These are phyloP conservation scores for Echeveria elegans DNA, from an alignment of 164 flowering plant genomes.

Conservation along the genomic window DNA sequence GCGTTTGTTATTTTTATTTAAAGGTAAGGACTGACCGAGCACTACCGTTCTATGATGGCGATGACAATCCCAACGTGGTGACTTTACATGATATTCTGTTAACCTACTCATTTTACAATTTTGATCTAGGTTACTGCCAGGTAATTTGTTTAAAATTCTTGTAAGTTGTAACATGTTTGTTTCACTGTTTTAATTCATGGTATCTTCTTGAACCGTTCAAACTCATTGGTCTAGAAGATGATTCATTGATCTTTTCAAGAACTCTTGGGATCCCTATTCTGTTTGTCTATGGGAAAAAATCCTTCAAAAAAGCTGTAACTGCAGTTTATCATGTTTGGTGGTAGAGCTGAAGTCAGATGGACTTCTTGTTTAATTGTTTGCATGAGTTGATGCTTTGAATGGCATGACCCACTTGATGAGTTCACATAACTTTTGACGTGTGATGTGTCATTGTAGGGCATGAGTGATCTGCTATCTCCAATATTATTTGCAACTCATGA, in stretches of 20 bases:
- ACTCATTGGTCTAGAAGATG: not conserved
- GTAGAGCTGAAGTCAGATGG: not conserved
- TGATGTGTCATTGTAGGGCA: constrained; percentile 46
- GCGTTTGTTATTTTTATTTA: not conserved
- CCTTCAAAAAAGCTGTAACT: not conserved
- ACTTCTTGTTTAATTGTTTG: not conserved
- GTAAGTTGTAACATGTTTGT: not conserved
- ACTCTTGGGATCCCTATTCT: not conserved
- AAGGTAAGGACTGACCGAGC: constrained; percentile 97
- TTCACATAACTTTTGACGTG: not conserved
- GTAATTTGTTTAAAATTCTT: constrained; percentile 22
- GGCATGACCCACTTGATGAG: not conserved
- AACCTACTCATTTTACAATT: constrained; percentile 96
- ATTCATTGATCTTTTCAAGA: not conserved
- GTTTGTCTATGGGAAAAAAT: not conserved
- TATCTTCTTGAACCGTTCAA: not conserved
- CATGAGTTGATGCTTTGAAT: not conserved
- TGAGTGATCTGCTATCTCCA: constrained; percentile 96
- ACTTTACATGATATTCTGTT: constrained; percentile 69
- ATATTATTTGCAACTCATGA: constrained; percentile 85
- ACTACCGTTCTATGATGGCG: constrained; percentile 77
- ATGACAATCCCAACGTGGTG: constrained; percentile 82
- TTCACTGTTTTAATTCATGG: not conserved
- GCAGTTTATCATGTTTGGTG: not conserved
- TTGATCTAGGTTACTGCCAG: constrained; percentile 99